Percentiles rank a stretch among this genome's conserved stretches.
These are phyloP conservation scores for Cadophora gregata DNA, from an alignment of 2,329 filamentous ascomycete species.

Conservation along the genomic window DNA sequence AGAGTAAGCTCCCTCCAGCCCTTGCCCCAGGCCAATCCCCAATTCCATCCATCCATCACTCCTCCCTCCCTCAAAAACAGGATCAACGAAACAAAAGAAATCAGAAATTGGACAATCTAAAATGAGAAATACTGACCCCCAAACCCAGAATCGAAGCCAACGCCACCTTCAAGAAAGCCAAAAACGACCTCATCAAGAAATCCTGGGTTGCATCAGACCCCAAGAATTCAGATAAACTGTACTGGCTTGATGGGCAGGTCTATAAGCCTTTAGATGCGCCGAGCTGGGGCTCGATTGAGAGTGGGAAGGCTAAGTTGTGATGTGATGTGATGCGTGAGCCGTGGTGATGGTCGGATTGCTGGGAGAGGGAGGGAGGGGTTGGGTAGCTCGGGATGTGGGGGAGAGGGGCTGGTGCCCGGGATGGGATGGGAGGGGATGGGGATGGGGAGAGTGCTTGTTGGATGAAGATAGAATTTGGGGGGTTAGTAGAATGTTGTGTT, in stretches of 20 bases:
- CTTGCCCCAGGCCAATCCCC: no score
- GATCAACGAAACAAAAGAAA: neutral
- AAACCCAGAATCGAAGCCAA: slow-evolving; percentile 49
- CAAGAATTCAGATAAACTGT: slow-evolving; percentile 47
- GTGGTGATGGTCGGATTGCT: neutral
- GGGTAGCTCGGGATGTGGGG: neutral
- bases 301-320: slow-evolving; percentile 49
- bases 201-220: slow-evolving; percentile 47
- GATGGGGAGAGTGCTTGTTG: neutral
- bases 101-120: neutral
- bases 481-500: no score
- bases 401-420: neutral
- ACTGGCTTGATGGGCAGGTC: slow-evolving; percentile 50
- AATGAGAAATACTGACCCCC: slow-evolving; percentile 10
- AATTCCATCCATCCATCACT: neutral
- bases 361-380: neutral
- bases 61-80: no score
- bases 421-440: neutral
- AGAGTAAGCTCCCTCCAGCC: no score
- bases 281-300: slow-evolving; percentile 51
- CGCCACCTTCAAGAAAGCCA: slow-evolving; percentile 57
- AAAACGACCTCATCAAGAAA: slow-evolving; percentile 51
- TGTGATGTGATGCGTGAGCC: neutral
- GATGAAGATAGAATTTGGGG: neutral
- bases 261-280: slow-evolving; percentile 48